A percentile compares a stretch with the other conserved stretches of the same genome.
These are phyloP conservation scores for Jaltomata sinuosa DNA, from an alignment of 257 asterid species.

Conservation along the genomic window DNA sequence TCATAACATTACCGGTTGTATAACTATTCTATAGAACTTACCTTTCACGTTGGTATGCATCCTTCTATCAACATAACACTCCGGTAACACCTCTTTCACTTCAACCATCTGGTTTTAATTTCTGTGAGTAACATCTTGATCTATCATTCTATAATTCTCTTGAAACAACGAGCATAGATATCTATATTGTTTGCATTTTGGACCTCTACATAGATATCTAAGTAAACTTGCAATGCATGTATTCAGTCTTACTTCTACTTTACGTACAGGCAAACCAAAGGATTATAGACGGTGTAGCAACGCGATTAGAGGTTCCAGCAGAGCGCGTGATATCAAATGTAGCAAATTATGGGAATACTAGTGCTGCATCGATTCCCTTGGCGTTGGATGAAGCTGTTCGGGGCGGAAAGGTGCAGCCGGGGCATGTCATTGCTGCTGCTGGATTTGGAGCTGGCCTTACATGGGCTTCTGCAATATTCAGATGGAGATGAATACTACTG, in stretches of 20 bases:
- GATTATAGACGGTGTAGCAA: slow-evolving; percentile 77
- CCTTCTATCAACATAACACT: background rate
- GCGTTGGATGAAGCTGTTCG: slow-evolving; percentile 88
- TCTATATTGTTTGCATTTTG: background rate
- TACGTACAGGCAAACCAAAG: slow-evolving; percentile 67
- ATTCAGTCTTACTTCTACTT: background rate
- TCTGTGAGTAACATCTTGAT: no score
- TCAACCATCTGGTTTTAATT: no score
- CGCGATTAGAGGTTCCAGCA: slow-evolving; percentile 50
- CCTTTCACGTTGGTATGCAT: background rate
- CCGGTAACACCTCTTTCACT: no score
- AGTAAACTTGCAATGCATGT: background rate
- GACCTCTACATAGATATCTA: background rate
- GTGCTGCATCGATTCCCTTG: slow-evolving; percentile 90
- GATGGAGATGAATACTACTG: slow-evolving; percentile 55
- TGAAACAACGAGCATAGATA: background rate
- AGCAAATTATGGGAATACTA: slow-evolving; percentile 82
- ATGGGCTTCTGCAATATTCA: slow-evolving; percentile 80
- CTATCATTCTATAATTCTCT: background rate
- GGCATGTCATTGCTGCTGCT: slow-evolving; percentile 77
- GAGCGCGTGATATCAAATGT: slow-evolving; percentile 82
- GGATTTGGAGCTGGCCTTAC: slow-evolving; percentile 98
- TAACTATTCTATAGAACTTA: background rate
- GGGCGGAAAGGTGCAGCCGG: slow-evolving; percentile 66
- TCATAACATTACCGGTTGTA: no score